phyloP scores from a whole-genome alignment of 2,329 filamentous ascomycete genomes.

The Stenocarpella maydis region DNA sequence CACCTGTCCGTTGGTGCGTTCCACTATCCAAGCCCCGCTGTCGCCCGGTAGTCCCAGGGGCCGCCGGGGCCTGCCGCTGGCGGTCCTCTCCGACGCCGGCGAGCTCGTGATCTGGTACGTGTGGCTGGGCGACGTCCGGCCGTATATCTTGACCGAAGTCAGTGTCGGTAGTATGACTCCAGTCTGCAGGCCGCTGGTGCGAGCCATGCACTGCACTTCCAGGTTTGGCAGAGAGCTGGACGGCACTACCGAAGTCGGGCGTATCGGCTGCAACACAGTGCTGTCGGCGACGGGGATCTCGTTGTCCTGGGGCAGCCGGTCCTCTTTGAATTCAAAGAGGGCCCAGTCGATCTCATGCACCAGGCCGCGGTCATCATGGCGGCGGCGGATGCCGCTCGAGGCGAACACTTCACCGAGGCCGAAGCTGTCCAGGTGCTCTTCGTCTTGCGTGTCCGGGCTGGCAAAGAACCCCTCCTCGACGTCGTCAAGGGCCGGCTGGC shows the following conservation, averaged over 20 bases:
- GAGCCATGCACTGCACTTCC: constrained; percentile 86
- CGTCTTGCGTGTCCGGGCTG: constrained; percentile 72
- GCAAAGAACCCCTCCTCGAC: constrained; percentile 86
- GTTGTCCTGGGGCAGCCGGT: constrained; percentile 77
- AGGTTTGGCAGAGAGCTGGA: constrained; percentile 73
- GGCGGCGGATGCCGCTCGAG: constrained; percentile 86
- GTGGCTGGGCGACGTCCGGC: constrained; percentile 80
- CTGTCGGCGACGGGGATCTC: constrained; percentile 59
- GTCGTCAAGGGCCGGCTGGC: constrained; percentile 90
- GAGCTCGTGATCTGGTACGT: constrained; percentile 67
- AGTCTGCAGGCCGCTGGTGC: constrained; percentile 83
- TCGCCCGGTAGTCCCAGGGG: constrained; percentile 81
- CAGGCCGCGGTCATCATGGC: constrained; percentile 72
- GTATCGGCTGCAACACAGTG: constrained; percentile 48
- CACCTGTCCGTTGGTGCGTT: constrained; percentile 78
- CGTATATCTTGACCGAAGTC: constrained; percentile 86
- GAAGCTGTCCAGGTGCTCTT: constrained; percentile 85
- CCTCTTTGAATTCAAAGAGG: constrained; percentile 79
- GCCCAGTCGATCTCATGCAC: constrained; percentile 97
- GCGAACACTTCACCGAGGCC: constrained; percentile 86
- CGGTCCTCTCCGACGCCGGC: constrained; percentile 36
- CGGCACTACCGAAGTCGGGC: constrained; percentile 67
- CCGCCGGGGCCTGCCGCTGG: constrained; percentile 34
- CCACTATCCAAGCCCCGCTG: constrained; percentile 91
- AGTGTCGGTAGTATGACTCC: constrained; percentile 81